Evolutionary conservation across 2,329 filamentous ascomycete genomes (phyloP).

Genomic region (Colletotrichum neosansevieriae): DNA sequence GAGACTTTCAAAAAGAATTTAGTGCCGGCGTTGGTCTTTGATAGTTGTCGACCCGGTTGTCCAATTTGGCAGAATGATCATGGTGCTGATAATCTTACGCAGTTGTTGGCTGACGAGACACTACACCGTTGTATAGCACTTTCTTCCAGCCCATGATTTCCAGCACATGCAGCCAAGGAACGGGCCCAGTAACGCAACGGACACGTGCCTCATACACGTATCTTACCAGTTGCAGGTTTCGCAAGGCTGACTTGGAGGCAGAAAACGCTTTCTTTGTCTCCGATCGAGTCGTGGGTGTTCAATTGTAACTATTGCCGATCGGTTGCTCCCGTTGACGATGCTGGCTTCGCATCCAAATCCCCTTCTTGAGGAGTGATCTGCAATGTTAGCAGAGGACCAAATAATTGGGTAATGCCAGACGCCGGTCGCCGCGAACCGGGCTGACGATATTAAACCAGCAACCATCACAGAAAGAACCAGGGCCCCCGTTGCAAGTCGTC

Average conservation of each 20-base stretch:
- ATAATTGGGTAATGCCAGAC: neutral
- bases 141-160: neutral
- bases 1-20: neutral
- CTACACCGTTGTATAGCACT: too few relatives aligned
- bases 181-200: neutral
- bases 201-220: neutral
- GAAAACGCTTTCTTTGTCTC: neutral
- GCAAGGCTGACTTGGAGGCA: neutral
- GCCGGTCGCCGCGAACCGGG: neutral
- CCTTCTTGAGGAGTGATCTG: too few relatives aligned
- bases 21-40: neutral
- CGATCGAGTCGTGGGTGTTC: neutral
- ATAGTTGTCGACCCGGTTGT: too few relatives aligned
- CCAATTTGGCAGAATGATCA: too few relatives aligned
- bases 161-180: constrained; percentile 26
- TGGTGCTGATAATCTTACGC: too few relatives aligned
- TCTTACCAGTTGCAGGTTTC: too few relatives aligned
- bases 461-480: neutral
- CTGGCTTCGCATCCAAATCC: neutral
- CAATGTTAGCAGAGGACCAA: neutral
- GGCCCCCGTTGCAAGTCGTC: constrained; percentile 38
- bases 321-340: neutral
- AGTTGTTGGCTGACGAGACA: too few relatives aligned
- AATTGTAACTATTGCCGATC: neutral
- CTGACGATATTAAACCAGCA: neutral